Evolutionary conservation across 306 rosid genomes (phyloP), one percentile per base, ranked within the genome.

Genomic region (Cicer chorassanicum): DNA sequence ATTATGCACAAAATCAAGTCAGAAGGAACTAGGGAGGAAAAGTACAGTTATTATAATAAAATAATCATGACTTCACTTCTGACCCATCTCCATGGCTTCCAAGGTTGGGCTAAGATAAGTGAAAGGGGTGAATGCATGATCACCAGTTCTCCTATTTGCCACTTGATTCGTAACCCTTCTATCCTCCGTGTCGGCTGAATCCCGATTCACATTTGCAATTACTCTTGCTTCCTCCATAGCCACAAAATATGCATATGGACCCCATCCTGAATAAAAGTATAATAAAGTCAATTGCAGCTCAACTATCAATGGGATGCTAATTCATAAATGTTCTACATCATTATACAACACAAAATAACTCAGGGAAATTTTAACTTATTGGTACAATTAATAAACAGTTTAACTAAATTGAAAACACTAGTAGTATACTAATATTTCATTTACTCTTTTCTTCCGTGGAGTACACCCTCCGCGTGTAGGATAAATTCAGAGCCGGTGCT

Each of bases 241-340:
- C 65, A 1, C 24, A 80, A 94, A 94, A 77, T 94, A 94, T 69
- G 98, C 97, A 19, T 94, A 90, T 49, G 98, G 86, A 36, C 97
- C 90, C 98, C 98, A 94, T 68, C 98, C 98, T 94, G 87, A 76
- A 82, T 56, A 61, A 8, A 74, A 29, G 5, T 29, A 3, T 3
- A 60, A 45, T 15, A 2, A 70, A 53, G 18, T 18, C 10, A 29
- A 24, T 65, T 18, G n/a, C 13, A 38, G 65, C 69, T 48, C 57
- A 10, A 29, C 36, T 29, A 45, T 57, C 41, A 4, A 18, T 43
- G 15, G 24, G 62, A 68, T 13, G 67, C 10, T 80, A 0, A 3
- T 29, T 65, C 46, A 29, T 16, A 65, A 38, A 45, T 46, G 63
- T 45, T 41, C n/a, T 69, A 61, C 49, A 1, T 21, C 19, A 48